Percentiles rank a stretch among this genome's conserved stretches.
Evolutionary conservation across 768 basidiomycete genomes (phyloP).

Genomic region (Paxillus involutus): DNA sequence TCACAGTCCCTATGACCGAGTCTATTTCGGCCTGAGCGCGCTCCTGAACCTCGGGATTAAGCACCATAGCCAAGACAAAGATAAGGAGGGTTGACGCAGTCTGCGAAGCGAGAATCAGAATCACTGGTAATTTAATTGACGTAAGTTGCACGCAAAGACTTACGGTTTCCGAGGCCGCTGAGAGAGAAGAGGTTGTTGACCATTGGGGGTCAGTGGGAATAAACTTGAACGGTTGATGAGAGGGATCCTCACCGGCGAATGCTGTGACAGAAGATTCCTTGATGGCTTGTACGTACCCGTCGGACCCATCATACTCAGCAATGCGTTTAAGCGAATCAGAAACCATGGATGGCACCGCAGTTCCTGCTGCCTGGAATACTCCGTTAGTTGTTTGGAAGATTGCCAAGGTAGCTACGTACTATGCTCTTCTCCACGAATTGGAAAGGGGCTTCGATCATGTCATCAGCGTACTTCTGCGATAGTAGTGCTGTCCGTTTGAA

Average conservation of each 20-base stretch:
- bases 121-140: neutral
- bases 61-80: conserved; percentile 37
- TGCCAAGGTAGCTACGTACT: conserved; percentile 14
- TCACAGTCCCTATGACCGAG: conserved; percentile 26
- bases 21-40: conserved; percentile 41
- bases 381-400: neutral
- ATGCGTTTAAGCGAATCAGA: conserved; percentile 17
- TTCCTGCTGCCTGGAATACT: conserved; percentile 20
- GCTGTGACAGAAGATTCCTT: conserved; percentile 31
- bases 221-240: neutral
- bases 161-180: conserved; percentile 32
- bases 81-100: conserved; percentile 30
- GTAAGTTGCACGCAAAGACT: neutral
- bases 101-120: conserved; percentile 16
- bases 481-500: conserved; percentile 31
- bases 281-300: conserved; percentile 18
- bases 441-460: conserved; percentile 31
- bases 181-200: neutral
- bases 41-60: conserved; percentile 35
- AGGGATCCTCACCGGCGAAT: conserved; percentile 24
- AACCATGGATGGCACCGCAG: conserved; percentile 28
- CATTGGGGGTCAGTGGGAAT: neutral
- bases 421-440: conserved; percentile 31
- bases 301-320: conserved; percentile 1
- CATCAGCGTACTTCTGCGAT: conserved; percentile 19